Base-by-base conservation (phyloP, 2,329 filamentous ascomycete genomes). In the Aspergillus tamarii region DNA sequence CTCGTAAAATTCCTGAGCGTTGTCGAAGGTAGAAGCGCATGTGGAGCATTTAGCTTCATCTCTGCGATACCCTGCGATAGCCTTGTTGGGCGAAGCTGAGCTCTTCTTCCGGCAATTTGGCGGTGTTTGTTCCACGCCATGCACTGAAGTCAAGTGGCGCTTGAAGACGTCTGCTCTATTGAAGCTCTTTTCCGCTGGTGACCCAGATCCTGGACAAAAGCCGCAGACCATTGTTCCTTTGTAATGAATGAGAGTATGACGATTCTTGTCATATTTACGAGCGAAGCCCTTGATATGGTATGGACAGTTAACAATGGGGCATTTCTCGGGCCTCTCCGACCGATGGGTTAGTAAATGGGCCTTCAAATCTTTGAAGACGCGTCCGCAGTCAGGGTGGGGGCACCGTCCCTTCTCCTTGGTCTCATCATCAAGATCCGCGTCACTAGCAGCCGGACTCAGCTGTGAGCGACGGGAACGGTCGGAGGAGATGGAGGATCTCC, bases 181-280 rank as follows among this genome's bases (percentile, higher is more conserved):
- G 77, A 97, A 97, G 68, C 91, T 94, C 86, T 97, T 97, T 80
- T 97, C 94, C 1, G 91, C 91, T 9, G 93, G 87, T 5, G 93
- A 94, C 4, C 94, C 94, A 32, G 92, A 93, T 39, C 93, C 92
- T 1, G 93, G 92, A 73, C 94, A 97, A 82, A 97, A 97, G 34
- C 93, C 93, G 75, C 94, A 97, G 28, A 97, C 92, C 94, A 97
- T 97, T 56, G 92, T 97, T 46, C 94, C 94, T 81, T 97, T 97
- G 86, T 97, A 97, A 78, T 97, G 94, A 6, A 94, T 97, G 66
- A 97, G 80, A 6, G 93, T 96, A 78, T 97, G 94, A 52, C 94
- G 85, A 81, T 97, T 97, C 85, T 96, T 96, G 83, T 97, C 94
- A 76, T 97, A 97, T 80, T 97, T 97, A 71, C 94, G 87, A 12